Evolutionary conservation across 2,329 filamentous ascomycete genomes (phyloP).

Genomic region (Monosporascus ibericus): DNA sequence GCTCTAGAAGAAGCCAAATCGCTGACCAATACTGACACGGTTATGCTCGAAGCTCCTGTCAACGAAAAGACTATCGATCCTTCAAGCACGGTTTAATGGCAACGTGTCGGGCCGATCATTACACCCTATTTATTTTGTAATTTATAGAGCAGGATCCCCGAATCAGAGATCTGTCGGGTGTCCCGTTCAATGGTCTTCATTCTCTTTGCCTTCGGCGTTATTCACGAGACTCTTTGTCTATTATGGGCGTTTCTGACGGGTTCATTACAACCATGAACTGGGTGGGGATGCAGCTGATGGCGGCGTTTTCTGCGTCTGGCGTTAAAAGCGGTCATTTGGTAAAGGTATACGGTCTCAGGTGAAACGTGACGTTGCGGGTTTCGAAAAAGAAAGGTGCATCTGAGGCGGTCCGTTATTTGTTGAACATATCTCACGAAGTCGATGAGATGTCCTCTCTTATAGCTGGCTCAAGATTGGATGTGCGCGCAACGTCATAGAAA

Average conservation of each 20-base stretch:
- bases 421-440: neutral
- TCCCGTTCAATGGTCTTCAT: neutral
- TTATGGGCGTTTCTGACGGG: neutral
- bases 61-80: conserved; percentile 24
- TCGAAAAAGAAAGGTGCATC: neutral
- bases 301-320: neutral
- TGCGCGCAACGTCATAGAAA: neutral
- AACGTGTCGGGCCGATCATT: conserved; percentile 3
- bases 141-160: conserved; percentile 24
- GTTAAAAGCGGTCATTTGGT: neutral
- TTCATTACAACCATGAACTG: neutral
- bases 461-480: neutral
- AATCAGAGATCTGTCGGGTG: neutral
- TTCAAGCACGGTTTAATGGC: conserved; percentile 4
- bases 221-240: neutral
- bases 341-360: neutral
- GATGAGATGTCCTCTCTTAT: neutral
- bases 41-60: conserved; percentile 28
- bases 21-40: conserved; percentile 25
- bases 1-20: conserved; percentile 35
- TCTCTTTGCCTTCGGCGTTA: neutral
- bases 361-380: neutral
- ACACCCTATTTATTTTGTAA: conserved; percentile 24
- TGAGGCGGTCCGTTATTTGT: neutral
- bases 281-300: neutral